Evolutionary conservation across 2,329 filamentous ascomycete genomes (phyloP).

Genomic region (Epichloe gansuensis): DNA sequence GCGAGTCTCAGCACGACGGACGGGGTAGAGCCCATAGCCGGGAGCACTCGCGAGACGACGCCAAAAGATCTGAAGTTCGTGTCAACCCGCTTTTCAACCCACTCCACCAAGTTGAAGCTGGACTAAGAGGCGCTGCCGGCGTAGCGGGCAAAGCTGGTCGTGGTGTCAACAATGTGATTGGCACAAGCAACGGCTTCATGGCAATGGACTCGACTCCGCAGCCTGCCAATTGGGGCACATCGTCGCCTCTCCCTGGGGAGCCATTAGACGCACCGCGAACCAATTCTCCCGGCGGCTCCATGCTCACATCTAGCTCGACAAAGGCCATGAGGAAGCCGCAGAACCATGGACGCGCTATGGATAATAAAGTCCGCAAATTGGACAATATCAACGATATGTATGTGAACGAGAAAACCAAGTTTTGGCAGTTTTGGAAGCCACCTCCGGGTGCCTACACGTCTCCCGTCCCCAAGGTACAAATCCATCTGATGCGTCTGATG

Average conservation of each 20-base stretch:
- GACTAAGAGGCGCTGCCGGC: conserved; percentile 32
- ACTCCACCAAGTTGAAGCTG: conserved; percentile 35
- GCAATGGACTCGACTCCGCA: conserved; percentile 16
- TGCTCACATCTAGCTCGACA: conserved; percentile 28
- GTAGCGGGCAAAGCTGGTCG: conserved; percentile 32
- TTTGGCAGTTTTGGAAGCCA: conserved; percentile 55
- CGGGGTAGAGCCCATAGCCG: not conserved
- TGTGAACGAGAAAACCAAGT: conserved; percentile 31
- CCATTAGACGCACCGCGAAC: conserved; percentile 23
- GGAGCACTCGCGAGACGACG: not conserved
- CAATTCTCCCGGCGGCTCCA: conserved; percentile 25
- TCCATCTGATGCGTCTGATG: conserved; percentile 23
- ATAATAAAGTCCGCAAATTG: conserved; percentile 42
- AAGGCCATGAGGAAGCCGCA: conserved; percentile 8
- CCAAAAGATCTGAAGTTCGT: conserved; percentile 5
- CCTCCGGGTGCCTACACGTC: conserved; percentile 49
- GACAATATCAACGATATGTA: conserved; percentile 38
- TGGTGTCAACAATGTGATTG: conserved; percentile 39
- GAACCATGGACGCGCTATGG: conserved; percentile 8
- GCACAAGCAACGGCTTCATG: conserved; percentile 43
- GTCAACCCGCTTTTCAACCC: conserved; percentile 27
- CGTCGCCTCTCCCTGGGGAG: conserved; percentile 12
- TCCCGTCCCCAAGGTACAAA: conserved; percentile 45
- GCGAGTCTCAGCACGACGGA: conserved; percentile 21
- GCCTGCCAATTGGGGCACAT: conserved; percentile 8